Evolutionary conservation across 805 yeast genomes (phyloP).

Genomic region (Saccharomycopsis sp.): DNA sequence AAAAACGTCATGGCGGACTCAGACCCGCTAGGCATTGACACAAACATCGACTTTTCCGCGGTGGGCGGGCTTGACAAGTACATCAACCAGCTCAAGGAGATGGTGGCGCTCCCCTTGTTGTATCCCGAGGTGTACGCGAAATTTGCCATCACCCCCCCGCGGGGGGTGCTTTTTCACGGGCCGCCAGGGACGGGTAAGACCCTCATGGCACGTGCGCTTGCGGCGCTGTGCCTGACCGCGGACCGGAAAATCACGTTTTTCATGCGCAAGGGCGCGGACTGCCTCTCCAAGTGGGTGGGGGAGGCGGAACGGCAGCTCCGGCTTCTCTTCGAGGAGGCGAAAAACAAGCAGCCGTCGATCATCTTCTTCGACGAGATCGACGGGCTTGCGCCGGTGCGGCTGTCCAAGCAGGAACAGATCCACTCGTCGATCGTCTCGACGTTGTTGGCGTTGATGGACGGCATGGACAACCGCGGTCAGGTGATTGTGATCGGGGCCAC

Average conservation of each 20-base stretch:
- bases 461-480: conserved; percentile 98
- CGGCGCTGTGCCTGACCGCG: conserved; percentile 86
- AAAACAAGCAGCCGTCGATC: conserved; percentile 90
- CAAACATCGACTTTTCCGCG: conserved; percentile 74
- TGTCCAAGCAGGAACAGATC: conserved; percentile 96
- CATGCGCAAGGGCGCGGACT: conserved; percentile 98
- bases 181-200: conserved; percentile 99
- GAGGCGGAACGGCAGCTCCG: conserved; percentile 96
- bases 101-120: conserved; percentile 88
- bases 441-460: conserved; percentile 92
- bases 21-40: conserved; percentile 88
- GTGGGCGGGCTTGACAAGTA: conserved; percentile 92
- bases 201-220: conserved; percentile 93
- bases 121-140: conserved; percentile 91
- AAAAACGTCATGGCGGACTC: conserved; percentile 71
- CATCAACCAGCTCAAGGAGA: conserved; percentile 88
- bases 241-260: conserved; percentile 86
- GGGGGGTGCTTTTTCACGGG: conserved; percentile 96
- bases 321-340: conserved; percentile 89
- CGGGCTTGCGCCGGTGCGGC: conserved; percentile 96
- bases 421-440: conserved; percentile 98
- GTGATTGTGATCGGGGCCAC: conserved; percentile 98
- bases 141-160: conserved; percentile 89
- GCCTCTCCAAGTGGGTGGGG: conserved; percentile 97
- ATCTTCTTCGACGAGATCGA: conserved; percentile 97